Percentiles rank a stretch among this genome's conserved stretches.
phyloP scores from a whole-genome alignment of 805 yeast genomes.

The Candida namnaoensis region DNA sequence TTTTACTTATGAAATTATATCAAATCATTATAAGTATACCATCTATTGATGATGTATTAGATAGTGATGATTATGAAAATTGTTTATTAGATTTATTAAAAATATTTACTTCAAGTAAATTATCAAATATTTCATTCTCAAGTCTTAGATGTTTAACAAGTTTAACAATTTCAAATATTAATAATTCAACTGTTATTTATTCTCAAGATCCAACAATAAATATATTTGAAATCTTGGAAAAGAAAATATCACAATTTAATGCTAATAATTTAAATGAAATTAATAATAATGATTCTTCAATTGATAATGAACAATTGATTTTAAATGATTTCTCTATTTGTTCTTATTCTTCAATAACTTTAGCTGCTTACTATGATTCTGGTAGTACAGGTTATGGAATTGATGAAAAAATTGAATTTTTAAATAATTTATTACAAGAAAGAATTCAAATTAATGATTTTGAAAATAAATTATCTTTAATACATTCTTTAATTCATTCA shows the following conservation, averaged over 20 bases:
- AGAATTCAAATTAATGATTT: slow-evolving; percentile 3
- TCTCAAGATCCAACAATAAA: slow-evolving; percentile 8
- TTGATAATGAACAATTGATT: not conserved
- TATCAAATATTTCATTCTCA: slow-evolving; percentile 6
- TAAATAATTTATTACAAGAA: slow-evolving; percentile 9
- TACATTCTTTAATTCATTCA: slow-evolving; percentile 11
- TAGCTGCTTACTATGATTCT: slow-evolving; percentile 16
- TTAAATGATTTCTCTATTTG: slow-evolving; percentile 3
- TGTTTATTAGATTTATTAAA: slow-evolving; percentile 11
- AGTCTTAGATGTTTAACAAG: slow-evolving; percentile 11
- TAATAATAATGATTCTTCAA: slow-evolving; percentile 5
- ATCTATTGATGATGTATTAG: slow-evolving; percentile 6
- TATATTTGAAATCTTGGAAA: slow-evolving; percentile 11
- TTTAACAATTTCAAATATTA: slow-evolving; percentile 14
- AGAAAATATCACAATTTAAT: slow-evolving; percentile 5
- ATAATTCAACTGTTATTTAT: slow-evolving; percentile 11
- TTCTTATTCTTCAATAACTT: slow-evolving; percentile 13
- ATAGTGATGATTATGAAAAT: slow-evolving; percentile 7
- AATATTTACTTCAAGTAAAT: slow-evolving; percentile 9
- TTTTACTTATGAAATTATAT: slow-evolving; percentile 16
- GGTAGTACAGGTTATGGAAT: slow-evolving; percentile 15
- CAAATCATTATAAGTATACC: slow-evolving; percentile 12
- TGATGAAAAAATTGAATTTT: slow-evolving; percentile 10
- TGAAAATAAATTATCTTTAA: slow-evolving; percentile 5
- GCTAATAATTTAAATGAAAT: slow-evolving; percentile 5